phyloP scores from a whole-genome alignment of 108 stramenopile species.

The Aurantiochytrium sp. region DNA sequence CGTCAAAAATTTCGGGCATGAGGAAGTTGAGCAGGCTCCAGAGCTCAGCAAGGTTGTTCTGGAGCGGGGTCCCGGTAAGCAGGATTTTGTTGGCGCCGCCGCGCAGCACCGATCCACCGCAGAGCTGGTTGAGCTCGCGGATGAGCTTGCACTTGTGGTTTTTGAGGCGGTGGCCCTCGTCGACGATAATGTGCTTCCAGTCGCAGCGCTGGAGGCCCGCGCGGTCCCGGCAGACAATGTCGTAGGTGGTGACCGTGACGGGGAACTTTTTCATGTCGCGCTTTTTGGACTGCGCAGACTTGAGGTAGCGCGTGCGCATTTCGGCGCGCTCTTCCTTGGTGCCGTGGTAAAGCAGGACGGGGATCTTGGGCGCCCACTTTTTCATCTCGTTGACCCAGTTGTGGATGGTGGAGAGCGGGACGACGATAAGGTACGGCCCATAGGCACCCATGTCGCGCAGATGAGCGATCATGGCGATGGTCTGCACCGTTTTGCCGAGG shows the following conservation, averaged over 20 bases:
- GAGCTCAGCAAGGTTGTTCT: slow-evolving; percentile 83
- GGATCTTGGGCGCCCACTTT: slow-evolving; percentile 84
- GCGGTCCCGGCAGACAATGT: slow-evolving; percentile 81
- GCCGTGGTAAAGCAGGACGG: slow-evolving; percentile 90
- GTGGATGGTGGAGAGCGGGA: slow-evolving; percentile 94
- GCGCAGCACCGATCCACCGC: slow-evolving; percentile 72
- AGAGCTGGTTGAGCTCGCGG: slow-evolving; percentile 77
- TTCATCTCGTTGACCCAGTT: slow-evolving; percentile 90
- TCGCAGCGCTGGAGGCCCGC: slow-evolving; percentile 66
- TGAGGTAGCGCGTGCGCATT: slow-evolving; percentile 41
- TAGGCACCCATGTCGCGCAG: slow-evolving; percentile 57
- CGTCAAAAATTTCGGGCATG: slow-evolving; percentile 94
- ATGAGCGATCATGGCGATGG: slow-evolving; percentile 87
- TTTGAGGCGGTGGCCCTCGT: slow-evolving; percentile 97
- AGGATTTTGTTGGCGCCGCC: slow-evolving; percentile 42
- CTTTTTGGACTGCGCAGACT: not conserved
- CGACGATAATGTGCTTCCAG: slow-evolving; percentile 87
- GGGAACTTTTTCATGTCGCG: slow-evolving; percentile 66
- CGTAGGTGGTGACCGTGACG: slow-evolving; percentile 87
- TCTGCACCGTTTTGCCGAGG: slow-evolving; percentile 79
- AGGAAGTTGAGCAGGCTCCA: slow-evolving; percentile 98
- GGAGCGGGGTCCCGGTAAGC: slow-evolving; percentile 97
- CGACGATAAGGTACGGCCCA: slow-evolving; percentile 88
- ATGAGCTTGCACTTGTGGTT: slow-evolving; percentile 87
- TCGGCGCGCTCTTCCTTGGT: slow-evolving; percentile 70